phyloP scores from a whole-genome alignment of 495 filamentous ascomycete genomes.

The Penicillium verhagenii region DNA sequence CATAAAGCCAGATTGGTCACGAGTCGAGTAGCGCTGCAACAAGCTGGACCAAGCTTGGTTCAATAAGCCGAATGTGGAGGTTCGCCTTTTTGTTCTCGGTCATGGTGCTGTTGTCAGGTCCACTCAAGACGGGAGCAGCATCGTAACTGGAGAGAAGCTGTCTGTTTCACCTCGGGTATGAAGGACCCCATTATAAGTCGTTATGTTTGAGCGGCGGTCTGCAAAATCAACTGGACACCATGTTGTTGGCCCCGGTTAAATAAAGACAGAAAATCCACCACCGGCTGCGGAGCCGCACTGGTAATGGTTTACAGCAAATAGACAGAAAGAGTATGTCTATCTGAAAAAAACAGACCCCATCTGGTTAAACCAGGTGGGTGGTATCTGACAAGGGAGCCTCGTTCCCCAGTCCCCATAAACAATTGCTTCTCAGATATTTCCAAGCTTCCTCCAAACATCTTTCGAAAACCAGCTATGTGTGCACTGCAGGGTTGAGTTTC shows the following conservation, averaged over 20 bases:
- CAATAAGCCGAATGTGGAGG: neutral
- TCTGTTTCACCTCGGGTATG: neutral
- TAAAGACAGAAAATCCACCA: neutral
- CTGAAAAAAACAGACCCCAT: constrained; percentile 1
- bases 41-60: neutral
- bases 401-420: neutral
- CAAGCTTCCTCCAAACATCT: neutral
- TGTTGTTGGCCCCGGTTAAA: neutral
- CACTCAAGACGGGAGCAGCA: neutral
- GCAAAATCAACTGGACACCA: neutral
- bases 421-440: neutral
- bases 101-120: neutral
- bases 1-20: constrained; percentile 15
- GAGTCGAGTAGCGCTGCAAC: neutral
- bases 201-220: neutral
- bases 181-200: neutral
- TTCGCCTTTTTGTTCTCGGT: neutral
- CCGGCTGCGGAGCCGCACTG: neutral
- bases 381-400: neutral
- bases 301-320: constrained; percentile 19
- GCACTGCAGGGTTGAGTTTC: neutral
- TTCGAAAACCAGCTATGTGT: neutral
- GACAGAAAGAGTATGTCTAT: constrained; percentile 1
- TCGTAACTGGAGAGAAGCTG: neutral
- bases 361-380: neutral